Evolutionary conservation across 441 rosid genomes (phyloP).

Genomic region (Corymbia citriodora): DNA sequence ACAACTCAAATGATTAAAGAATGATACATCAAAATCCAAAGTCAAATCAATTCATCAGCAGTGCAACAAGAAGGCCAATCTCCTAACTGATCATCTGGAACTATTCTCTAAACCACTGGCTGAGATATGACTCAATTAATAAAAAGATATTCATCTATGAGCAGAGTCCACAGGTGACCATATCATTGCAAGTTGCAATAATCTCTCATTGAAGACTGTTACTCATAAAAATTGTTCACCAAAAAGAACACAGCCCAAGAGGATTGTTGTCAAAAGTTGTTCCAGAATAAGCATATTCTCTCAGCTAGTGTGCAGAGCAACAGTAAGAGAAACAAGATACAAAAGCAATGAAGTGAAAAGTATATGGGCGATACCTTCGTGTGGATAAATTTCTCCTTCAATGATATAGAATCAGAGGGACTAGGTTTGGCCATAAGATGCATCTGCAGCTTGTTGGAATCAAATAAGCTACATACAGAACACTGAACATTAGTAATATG

Average conservation of each 20-base stretch:
- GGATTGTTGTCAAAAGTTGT: neutral
- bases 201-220: neutral
- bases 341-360: neutral
- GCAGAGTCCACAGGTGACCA: neutral
- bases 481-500: neutral
- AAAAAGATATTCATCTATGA: neutral
- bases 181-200: neutral
- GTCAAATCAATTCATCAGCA: neutral
- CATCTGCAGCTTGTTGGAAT: slow-evolving; percentile 58
- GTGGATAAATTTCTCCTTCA: slow-evolving; percentile 98
- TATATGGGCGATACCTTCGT: slow-evolving; percentile 59
- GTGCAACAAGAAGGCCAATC: neutral
- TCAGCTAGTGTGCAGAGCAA: neutral
- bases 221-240: neutral
- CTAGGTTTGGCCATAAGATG: slow-evolving; percentile 61
- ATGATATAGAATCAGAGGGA: slow-evolving; percentile 73
- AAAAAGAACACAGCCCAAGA: neutral
- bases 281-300: neutral
- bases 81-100: neutral
- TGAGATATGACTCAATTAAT: neutral
- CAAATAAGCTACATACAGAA: slow-evolving; percentile 40
- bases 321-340: neutral
- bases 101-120: neutral
- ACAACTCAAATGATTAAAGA: neutral
- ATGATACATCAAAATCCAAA: neutral